Conservation (phyloP, 2,329 filamentous ascomycete species). For the Xylariaceae sp. region DNA sequence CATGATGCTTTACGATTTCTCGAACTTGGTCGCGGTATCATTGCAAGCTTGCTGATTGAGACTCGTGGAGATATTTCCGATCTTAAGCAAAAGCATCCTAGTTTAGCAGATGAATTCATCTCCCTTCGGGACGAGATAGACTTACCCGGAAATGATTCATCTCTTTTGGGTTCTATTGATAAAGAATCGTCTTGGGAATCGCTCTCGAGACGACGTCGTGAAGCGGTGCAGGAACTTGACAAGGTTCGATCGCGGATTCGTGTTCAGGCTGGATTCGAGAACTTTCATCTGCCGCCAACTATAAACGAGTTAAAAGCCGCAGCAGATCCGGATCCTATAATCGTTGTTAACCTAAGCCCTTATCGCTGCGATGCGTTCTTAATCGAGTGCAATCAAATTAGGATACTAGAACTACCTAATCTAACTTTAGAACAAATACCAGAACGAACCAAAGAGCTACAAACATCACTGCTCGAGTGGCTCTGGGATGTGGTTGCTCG, state of each 20-base stretch:
- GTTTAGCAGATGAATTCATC: no score
- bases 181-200: not conserved
- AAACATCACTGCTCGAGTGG: no score
- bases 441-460: no score
- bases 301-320: slow-evolving; percentile 10
- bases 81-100: no score
- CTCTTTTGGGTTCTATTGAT: not conserved
- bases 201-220: slow-evolving; percentile 10
- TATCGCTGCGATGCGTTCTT: slow-evolving; percentile 22
- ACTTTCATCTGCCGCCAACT: slow-evolving; percentile 9
- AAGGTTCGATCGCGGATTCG: slow-evolving; percentile 12
- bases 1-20: slow-evolving; percentile 25
- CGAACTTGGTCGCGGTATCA: slow-evolving; percentile 32
- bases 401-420: slow-evolving; percentile 15
- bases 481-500: no score
- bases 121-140: no score
- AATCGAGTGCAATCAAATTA: slow-evolving; percentile 18
- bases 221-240: slow-evolving; percentile 9
- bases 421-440: not conserved
- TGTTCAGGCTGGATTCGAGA: slow-evolving; percentile 8
- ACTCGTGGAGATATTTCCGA: slow-evolving; percentile 25
- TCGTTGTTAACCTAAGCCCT: slow-evolving; percentile 17
- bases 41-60: slow-evolving; percentile 23
- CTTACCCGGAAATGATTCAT: not conserved
- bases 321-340: slow-evolving; percentile 11